phyloP scores from a whole-genome alignment of 2,329 filamentous ascomycete genomes.

The Colletotrichum somersetense region DNA sequence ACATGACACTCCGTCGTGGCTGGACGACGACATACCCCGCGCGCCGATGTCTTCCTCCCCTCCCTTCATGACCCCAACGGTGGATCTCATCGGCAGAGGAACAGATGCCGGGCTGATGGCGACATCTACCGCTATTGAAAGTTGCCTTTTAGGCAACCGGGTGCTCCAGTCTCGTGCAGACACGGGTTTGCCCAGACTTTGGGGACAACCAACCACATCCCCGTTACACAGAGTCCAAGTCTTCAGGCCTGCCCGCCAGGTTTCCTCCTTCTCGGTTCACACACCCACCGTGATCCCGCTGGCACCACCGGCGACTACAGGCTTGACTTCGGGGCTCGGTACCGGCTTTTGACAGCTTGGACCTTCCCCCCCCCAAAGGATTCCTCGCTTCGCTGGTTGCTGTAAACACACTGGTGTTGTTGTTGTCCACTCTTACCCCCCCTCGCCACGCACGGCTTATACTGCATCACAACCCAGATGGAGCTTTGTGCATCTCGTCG shows the following conservation, averaged over 20 bases:
- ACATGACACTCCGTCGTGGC: neutral
- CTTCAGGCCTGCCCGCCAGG: neutral
- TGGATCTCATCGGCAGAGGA: constrained; percentile 15
- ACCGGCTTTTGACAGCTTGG: constrained; percentile 2
- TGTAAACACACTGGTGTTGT: neutral
- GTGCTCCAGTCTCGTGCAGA: constrained; percentile 40
- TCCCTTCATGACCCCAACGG: neutral
- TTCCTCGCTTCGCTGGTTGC: constrained; percentile 6
- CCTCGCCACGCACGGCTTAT: constrained; percentile 8
- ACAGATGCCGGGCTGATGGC: constrained; percentile 30
- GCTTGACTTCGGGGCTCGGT: constrained; percentile 14
- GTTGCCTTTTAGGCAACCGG: neutral
- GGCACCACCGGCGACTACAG: constrained; percentile 3
- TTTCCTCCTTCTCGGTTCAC: neutral
- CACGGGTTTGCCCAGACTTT: constrained; percentile 39
- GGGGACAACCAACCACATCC: constrained; percentile 22
- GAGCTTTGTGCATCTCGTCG: constrained; percentile 17
- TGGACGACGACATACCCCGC: neutral
- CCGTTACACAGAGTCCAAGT: neutral
- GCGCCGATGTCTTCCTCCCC: neutral
- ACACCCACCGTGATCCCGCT: neutral
- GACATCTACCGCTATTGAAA: constrained; percentile 15
- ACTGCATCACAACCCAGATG: constrained; percentile 21
- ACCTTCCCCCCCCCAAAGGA: neutral
- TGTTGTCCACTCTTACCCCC: neutral